These are phyloP conservation scores for Salix exigua DNA, from an alignment of 345 rosid genomes.

Conservation along the genomic window DNA sequence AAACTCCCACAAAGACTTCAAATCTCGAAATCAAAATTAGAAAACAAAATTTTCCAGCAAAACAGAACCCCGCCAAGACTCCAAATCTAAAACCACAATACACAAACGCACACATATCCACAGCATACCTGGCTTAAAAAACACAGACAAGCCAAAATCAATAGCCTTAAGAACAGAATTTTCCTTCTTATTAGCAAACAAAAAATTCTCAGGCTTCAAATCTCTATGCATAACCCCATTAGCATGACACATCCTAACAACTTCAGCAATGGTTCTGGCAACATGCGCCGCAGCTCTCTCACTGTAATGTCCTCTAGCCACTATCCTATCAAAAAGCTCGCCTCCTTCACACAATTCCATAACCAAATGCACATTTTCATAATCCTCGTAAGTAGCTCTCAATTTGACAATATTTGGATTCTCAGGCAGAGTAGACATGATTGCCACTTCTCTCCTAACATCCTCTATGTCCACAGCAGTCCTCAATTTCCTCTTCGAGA, in stretches of 20 bases:
- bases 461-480: conserved; percentile 90
- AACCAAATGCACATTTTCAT: conserved; percentile 83
- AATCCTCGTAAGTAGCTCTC: conserved; percentile 85
- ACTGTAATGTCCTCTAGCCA: conserved; percentile 90
- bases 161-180: conserved; percentile 72
- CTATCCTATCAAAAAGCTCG: conserved; percentile 89
- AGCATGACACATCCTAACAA: conserved; percentile 85
- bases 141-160: conserved; percentile 88
- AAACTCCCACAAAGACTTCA: background rate
- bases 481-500: conserved; percentile 78
- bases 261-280: conserved; percentile 78
- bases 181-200: conserved; percentile 91
- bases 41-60: background rate
- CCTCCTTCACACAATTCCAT: conserved; percentile 99
- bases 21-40: background rate
- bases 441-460: conserved; percentile 87
- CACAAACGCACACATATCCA: background rate
- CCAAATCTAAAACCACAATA: background rate
- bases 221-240: conserved; percentile 95
- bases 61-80: background rate
- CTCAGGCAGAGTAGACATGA: conserved; percentile 79
- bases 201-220: conserved; percentile 91
- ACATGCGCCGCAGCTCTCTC: conserved; percentile 88
- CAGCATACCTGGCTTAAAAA: conserved; percentile 72
- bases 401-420: conserved; percentile 87